Conservation (phyloP, 768 basidiomycete species). For the Tricholoma flavovirens region DNA sequence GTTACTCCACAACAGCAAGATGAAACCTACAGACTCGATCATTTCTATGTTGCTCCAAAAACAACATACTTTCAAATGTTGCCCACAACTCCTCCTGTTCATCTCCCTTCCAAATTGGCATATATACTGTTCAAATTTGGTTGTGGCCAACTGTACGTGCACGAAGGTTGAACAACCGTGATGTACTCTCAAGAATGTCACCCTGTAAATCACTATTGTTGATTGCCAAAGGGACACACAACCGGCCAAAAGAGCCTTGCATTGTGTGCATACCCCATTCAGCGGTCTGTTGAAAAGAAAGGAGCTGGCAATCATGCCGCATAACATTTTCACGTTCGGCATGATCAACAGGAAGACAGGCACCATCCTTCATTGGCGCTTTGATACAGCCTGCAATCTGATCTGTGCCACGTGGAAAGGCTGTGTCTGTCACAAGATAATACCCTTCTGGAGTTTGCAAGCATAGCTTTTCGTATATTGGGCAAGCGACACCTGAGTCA, state of each 20-base stretch:
- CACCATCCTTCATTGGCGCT: not conserved
- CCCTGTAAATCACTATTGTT: not conserved
- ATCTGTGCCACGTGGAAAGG: not conserved
- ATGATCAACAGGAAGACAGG: not conserved
- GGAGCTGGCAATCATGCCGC: not conserved
- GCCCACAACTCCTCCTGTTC: too few species aligned
- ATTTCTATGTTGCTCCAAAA: not conserved
- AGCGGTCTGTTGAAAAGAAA: too few species aligned
- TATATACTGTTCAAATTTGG: too few species aligned
- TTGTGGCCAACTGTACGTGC: too few species aligned
- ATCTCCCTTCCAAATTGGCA: too few species aligned
- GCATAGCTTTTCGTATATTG: not conserved
- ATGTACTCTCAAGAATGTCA: not conserved
- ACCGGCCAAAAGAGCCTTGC: too few species aligned
- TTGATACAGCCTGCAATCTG: not conserved
- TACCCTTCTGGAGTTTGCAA: not conserved
- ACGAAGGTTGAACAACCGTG: too few species aligned
- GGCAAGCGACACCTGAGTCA: not conserved
- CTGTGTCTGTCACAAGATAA: too few species aligned
- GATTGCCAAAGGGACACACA: not conserved
- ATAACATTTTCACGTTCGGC: not conserved
- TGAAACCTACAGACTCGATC: not conserved
- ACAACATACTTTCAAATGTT: not conserved
- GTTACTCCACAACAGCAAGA: not conserved
- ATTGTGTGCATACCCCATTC: too few species aligned